Percentiles rank a stretch among this genome's conserved stretches.
Conservation (phyloP, 805 yeast species). For the Brettanomyces custersianus region DNA sequence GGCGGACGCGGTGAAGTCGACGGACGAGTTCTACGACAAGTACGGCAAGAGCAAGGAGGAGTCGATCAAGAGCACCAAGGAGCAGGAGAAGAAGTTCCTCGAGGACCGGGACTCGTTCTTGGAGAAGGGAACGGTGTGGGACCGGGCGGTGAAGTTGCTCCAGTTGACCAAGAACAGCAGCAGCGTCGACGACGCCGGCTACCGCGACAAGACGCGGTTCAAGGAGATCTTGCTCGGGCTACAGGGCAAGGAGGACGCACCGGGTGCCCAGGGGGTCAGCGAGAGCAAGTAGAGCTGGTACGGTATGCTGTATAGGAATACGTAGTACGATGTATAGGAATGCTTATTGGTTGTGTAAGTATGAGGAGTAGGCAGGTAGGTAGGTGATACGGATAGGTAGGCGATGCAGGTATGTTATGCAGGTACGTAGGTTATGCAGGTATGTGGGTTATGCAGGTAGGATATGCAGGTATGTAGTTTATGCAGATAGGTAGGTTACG, state of each 20-base stretch:
- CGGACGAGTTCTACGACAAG: conserved; percentile 87
- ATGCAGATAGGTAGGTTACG: too few relatives aligned
- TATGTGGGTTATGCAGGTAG: too few relatives aligned
- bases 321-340: too few relatives aligned
- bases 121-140: conserved; percentile 45
- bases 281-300: background rate
- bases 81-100: conserved; percentile 63
- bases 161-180: conserved; percentile 26
- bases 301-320: too few relatives aligned
- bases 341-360: too few relatives aligned
- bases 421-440: too few relatives aligned
- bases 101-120: conserved; percentile 63
- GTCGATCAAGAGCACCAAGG: conserved; percentile 50
- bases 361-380: too few relatives aligned
- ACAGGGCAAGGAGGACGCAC: conserved; percentile 45
- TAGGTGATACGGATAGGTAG: too few relatives aligned
- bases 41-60: conserved; percentile 79
- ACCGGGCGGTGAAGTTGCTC: conserved; percentile 41
- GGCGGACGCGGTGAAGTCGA: conserved; percentile 68
- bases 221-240: conserved; percentile 41
- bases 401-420: too few relatives aligned
- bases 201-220: conserved; percentile 46
- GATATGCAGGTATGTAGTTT: too few relatives aligned
- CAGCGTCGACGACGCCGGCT: conserved; percentile 22
- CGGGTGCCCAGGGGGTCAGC: conserved; percentile 47